These are phyloP conservation scores for Cetraspora pellucida DNA, from an alignment of 192 early-diverging fungal genomes.

Conservation along the genomic window DNA sequence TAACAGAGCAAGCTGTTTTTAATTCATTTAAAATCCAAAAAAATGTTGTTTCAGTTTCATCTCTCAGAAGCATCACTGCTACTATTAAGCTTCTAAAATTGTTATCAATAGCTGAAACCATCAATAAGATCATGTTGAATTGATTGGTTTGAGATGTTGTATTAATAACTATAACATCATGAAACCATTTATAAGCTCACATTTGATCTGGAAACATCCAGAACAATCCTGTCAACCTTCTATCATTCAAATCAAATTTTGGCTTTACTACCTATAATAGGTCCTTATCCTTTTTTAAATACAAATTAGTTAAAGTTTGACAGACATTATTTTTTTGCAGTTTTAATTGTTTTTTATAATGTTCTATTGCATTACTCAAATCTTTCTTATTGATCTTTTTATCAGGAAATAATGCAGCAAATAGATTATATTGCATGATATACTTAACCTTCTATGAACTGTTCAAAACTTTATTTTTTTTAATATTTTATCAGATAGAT, in stretches of 20 bases:
- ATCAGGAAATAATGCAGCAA: not conserved
- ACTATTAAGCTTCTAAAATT: not conserved
- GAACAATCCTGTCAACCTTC: not conserved
- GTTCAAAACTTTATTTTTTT: conserved; percentile 3
- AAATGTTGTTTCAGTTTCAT: not conserved
- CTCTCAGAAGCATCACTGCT: not conserved
- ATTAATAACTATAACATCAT: not conserved
- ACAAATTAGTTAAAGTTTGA: not conserved
- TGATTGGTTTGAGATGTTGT: not conserved
- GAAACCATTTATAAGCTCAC: not conserved
- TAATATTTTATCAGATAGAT: not conserved
- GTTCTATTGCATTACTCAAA: not conserved
- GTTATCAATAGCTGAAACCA: not conserved
- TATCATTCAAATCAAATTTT: not conserved
- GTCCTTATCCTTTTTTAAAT: not conserved
- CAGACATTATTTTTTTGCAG: not conserved
- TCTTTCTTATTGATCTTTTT: not conserved
- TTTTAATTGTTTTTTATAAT: not conserved
- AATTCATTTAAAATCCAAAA: not conserved
- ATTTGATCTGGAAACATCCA: not conserved
- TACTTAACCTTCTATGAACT: not conserved
- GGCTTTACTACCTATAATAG: not conserved
- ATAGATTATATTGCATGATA: not conserved
- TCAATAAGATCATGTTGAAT: not conserved
- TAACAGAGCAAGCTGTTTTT: not conserved